A percentile compares a stretch with the other conserved stretches of the same genome.
Evolutionary conservation across 2,329 filamentous ascomycete genomes (phyloP).

Genomic region (Bipolaris cookei): DNA sequence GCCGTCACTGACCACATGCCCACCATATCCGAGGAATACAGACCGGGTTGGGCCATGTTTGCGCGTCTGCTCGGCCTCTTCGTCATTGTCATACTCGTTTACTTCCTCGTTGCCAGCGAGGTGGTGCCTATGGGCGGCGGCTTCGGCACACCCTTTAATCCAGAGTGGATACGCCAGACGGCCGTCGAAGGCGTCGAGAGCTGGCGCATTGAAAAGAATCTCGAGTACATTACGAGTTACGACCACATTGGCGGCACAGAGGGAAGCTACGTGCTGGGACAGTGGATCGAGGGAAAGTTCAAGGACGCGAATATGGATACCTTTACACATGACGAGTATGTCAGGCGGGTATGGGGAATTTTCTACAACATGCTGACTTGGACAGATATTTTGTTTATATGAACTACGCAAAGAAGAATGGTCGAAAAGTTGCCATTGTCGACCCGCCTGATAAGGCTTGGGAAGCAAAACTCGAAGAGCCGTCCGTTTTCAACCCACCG

Average conservation of each 20-base stretch:
- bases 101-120: slow-evolving; percentile 84
- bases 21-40: slow-evolving; percentile 55
- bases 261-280: slow-evolving; percentile 84
- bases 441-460: slow-evolving; percentile 71
- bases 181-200: slow-evolving; percentile 76
- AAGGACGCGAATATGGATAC: slow-evolving; percentile 73
- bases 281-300: slow-evolving; percentile 84
- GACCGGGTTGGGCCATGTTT: slow-evolving; percentile 68
- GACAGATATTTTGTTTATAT: slow-evolving; percentile 78
- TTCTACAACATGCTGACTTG: slow-evolving; percentile 21
- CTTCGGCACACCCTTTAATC: slow-evolving; percentile 73
- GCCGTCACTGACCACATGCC: slow-evolving; percentile 49
- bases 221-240: slow-evolving; percentile 79
- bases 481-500: slow-evolving; percentile 67
- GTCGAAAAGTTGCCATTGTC: slow-evolving; percentile 81
- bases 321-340: slow-evolving; percentile 71
- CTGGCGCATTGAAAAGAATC: slow-evolving; percentile 66
- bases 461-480: slow-evolving; percentile 85
- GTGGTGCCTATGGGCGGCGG: slow-evolving; percentile 72
- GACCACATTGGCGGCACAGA: slow-evolving; percentile 94
- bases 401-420: slow-evolving; percentile 83
- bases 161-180: slow-evolving; percentile 78
- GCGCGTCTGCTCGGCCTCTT: slow-evolving; percentile 77
- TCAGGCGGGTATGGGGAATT: slow-evolving; percentile 1
- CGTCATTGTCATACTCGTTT: slow-evolving; percentile 77